Evolutionary conservation across 176 grass and related monocot species (phyloP).

Genomic region (bread wheat (Triticum aestivum)): IWGSC_CS_RefSeq_v2.1 NC_057809.1:3542933-3543432

Average conservation of each 20-base stretch:
- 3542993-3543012: constrained; percentile 72
- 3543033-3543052: neutral
- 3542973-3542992: constrained; percentile 95
- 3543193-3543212: constrained; percentile 49
- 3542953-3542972: constrained; percentile 94
- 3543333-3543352: constrained; percentile 43
- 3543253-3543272: neutral
- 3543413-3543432: constrained; percentile 83
- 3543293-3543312: constrained; percentile 12
- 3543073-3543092: constrained; percentile 64
- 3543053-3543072: constrained; percentile 17
- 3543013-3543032: neutral
- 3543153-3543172: constrained; percentile 76
- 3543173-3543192: constrained; percentile 79
- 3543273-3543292: neutral
- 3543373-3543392: neutral
- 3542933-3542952: constrained; percentile 97
- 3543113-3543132: constrained; percentile 78
- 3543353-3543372: neutral
- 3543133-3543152: constrained; percentile 75
- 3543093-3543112: constrained; percentile 73
- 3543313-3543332: neutral
- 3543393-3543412: constrained; percentile 77
- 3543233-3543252: neutral
- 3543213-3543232: constrained; percentile 47